Evolutionary conservation across 2,329 filamentous ascomycete genomes (phyloP).

Genomic region (Exophiala sp.): DNA sequence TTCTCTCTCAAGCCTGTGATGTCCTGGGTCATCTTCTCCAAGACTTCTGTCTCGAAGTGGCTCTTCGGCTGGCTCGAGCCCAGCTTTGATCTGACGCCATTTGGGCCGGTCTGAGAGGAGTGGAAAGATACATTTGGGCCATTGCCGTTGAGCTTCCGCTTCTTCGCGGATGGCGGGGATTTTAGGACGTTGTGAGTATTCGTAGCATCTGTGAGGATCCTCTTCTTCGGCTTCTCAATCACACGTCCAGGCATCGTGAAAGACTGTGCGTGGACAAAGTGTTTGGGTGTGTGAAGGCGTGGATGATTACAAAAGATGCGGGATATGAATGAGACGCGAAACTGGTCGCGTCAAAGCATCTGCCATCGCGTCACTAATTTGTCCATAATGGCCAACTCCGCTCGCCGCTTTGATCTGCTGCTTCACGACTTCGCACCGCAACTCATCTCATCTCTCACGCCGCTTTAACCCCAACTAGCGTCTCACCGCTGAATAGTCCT

Average conservation of each 20-base stretch:
- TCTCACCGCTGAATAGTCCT: too few species aligned
- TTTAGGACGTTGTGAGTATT: conserved; percentile 59
- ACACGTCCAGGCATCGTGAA: conserved; percentile 25
- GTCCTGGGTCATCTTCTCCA: conserved; percentile 95
- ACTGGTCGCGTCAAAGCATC: background rate
- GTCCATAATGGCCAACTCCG: background rate
- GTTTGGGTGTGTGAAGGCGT: background rate
- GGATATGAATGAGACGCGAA: background rate
- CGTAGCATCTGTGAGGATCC: conserved; percentile 66
- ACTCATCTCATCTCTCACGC: too few species aligned
- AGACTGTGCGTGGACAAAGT: background rate
- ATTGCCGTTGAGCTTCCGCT: conserved; percentile 69
- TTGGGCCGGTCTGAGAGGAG: conserved; percentile 60
- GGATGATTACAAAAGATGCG: background rate
- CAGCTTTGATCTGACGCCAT: conserved; percentile 51
- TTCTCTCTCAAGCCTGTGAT: conserved; percentile 79
- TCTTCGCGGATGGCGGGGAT: conserved; percentile 64
- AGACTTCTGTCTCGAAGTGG: conserved; percentile 85
- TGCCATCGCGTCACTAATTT: background rate
- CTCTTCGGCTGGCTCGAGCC: conserved; percentile 80
- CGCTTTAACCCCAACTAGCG: too few species aligned
- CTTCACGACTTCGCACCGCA: too few species aligned
- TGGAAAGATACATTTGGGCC: conserved; percentile 54
- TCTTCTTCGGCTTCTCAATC: conserved; percentile 58
- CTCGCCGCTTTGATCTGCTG: too few species aligned